Base-by-base conservation (phyloP, 176 grass and related monocot genomes). In the Lolium rigidum region DNA sequence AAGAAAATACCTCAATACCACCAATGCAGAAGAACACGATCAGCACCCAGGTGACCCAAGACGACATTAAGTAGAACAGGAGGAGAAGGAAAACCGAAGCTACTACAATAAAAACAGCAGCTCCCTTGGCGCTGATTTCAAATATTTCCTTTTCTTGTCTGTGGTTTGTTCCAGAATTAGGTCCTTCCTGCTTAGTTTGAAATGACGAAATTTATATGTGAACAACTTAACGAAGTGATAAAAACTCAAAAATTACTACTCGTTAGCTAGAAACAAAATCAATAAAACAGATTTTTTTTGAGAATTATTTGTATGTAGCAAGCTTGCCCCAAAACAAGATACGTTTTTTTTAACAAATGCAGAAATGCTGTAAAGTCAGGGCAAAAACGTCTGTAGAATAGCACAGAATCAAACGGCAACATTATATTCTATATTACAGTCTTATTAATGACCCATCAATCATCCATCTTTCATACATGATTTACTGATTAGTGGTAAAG, bases 41-140 rank as follows among this genome's bases (percentile, higher is more conserved):
- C 78, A 98, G 76, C 55, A 98, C 65, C 96, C 96, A 98, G 64
- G 94, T 79, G 25, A 98, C 88, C 96, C 93, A 98, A 84, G 92
- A 89, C 7, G 96, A 98, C 96, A 98, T 98, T 79, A 98, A 95
- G 86, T 95, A 98, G 88, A 98, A 98, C 78, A 98, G 80, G 55
- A 98, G 90, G 56, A 98, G 91, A 47, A 98, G 91, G 83, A 98
- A 98, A 88, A 91, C 90, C 67, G 96, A 98, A 77, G 96, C 96
- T 79, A 83, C 84, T 89, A 98, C 86, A 64, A 98, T 85, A 86
- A 98, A 98, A 84, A 91, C 61, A 68, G 91, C 84, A 66, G 96
- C 96, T 77, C 96, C 90, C 79, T 98, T 98, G 38, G 91, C 90
- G 31, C 83, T 92, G 79, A 98, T 98, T 76, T 98, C 96, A 15